phyloP scores from a whole-genome alignment of 768 basidiomycete species.

The Mycena belliarum region DNA sequence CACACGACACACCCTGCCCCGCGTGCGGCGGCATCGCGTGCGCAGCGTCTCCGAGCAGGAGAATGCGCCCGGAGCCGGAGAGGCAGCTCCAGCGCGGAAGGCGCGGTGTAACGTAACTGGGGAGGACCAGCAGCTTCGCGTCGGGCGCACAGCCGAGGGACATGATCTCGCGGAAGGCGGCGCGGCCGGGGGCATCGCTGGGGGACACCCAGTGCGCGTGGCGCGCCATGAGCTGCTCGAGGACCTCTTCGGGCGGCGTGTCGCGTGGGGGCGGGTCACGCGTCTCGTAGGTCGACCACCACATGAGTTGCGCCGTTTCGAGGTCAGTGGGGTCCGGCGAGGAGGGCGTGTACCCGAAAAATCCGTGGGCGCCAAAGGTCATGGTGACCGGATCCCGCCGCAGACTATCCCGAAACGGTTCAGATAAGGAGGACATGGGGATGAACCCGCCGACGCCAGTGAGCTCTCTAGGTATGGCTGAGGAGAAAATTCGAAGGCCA shows the following conservation, averaged over 20 bases:
- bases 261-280: conserved; percentile 28
- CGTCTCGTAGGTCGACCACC: conserved; percentile 45
- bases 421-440: conserved; percentile 30
- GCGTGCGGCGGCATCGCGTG: conserved; percentile 46
- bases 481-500: neutral
- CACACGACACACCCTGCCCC: conserved; percentile 43
- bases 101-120: conserved; percentile 36
- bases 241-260: conserved; percentile 25
- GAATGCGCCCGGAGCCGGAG: conserved; percentile 32
- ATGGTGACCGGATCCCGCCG: conserved; percentile 33
- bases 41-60: conserved; percentile 45
- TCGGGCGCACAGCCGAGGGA: conserved; percentile 28
- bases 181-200: conserved; percentile 27
- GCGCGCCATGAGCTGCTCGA: conserved; percentile 31
- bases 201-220: conserved; percentile 38
- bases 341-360: conserved; percentile 35
- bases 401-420: conserved; percentile 29
- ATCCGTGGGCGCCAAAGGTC: conserved; percentile 40
- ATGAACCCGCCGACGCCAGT: conserved; percentile 43
- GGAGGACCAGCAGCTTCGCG: conserved; percentile 32
- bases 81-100: conserved; percentile 37
- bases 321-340: conserved; percentile 2
- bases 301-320: conserved; percentile 29
- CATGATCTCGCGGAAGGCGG: conserved; percentile 30
- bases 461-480: conserved; percentile 28